Evolutionary conservation across 176 grass and related monocot genomes (phyloP).

Genomic region (Triticum dicoccoides): DNA sequence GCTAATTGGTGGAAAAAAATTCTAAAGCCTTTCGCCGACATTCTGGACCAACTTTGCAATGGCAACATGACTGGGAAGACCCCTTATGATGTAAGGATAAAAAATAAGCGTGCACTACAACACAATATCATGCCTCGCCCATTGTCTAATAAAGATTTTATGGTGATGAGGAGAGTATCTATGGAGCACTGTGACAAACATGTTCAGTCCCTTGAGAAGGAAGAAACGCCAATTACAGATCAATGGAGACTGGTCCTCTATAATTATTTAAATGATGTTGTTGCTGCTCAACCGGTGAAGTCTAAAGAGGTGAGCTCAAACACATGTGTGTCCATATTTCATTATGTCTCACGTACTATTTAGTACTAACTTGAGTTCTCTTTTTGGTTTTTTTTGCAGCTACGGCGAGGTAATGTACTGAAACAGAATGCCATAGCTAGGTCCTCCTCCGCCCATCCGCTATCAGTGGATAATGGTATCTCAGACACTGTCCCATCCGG

Average conservation of each 20-base stretch:
- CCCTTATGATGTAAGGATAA: background rate
- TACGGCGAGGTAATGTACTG: too few species aligned
- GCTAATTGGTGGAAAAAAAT: background rate
- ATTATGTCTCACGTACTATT: too few species aligned
- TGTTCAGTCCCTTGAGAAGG: background rate
- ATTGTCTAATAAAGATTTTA: background rate
- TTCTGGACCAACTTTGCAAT: background rate
- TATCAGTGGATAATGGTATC: too few species aligned
- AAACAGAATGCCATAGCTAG: too few species aligned
- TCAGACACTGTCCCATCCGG: too few species aligned
- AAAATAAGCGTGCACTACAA: background rate
- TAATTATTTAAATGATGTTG: background rate
- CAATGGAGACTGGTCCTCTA: background rate
- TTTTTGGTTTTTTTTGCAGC: too few species aligned
- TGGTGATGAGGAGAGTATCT: background rate
- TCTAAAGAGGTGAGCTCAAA: background rate
- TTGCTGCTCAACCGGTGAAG: background rate
- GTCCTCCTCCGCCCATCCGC: too few species aligned
- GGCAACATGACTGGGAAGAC: background rate
- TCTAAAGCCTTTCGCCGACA: background rate
- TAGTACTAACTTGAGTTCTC: too few species aligned
- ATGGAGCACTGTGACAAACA: background rate
- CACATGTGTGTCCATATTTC: background rate
- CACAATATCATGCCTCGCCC: background rate
- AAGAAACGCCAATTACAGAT: background rate